Base-by-base conservation (phyloP, 176 grass and related monocot species). In the Ananas comosus region DNA sequence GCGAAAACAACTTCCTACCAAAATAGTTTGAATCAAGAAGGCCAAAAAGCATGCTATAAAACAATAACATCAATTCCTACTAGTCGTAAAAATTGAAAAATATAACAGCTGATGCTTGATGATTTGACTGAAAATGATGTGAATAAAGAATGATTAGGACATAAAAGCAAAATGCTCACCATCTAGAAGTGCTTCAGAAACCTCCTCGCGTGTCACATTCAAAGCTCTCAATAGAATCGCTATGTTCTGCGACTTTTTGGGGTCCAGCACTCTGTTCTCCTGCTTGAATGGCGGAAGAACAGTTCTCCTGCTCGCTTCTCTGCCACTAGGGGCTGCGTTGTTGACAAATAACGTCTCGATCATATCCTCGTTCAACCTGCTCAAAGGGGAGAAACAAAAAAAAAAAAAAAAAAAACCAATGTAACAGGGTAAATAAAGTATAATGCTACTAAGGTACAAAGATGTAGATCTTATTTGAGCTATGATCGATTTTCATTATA, bases 201-300 rank as follows among this genome's bases (percentile, higher is more conserved):
- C 90, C 73, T 99, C 94, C 70, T 99, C 94, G 0, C 80, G 78
- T 4, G 94, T 99, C 25, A 99, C 89, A 86, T 99, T 99, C 72
- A 99, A 78, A 16, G 94, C 94, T 19, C 94, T 91, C 13, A 99
- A 64, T 59, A 99, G 80, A 80, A 99, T 99, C 67, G 89, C 87
- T 17, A 99, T 99, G 68, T 99, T 99, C 76, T 99, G 94, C 11
- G 94, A 91, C 78, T 99, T 99, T 85, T 99, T 99, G 4, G 94
- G 94, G 70, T 99, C 94, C 21, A 99, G 80, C 57, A 99, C 94
- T 86, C 94, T 93, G 74, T 99, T 84, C 83, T 99, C 94, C 83
- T 91, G 94, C 78, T 78, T 80, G 76, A 79, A 86, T 6, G 68
- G 68, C 3, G 82, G 80, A 50, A 74, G 66, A 16, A 49, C 76